phyloP scores from a whole-genome alignment of 2,329 filamentous ascomycete genomes.

The Aspergillus nomiae region DNA sequence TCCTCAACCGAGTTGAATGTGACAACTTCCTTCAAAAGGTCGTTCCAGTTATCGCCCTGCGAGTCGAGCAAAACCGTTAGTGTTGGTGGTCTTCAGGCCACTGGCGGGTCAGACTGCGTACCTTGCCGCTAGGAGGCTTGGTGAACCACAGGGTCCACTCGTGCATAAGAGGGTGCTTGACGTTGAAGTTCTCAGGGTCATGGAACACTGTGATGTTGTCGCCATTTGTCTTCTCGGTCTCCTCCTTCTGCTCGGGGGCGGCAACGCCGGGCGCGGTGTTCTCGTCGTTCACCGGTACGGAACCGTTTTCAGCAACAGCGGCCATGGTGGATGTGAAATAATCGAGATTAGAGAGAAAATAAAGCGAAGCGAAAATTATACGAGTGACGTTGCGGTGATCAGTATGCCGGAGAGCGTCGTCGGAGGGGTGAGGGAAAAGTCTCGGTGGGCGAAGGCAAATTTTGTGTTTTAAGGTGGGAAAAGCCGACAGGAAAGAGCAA shows the following conservation, averaged over 20 bases:
- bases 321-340: constrained; percentile 34
- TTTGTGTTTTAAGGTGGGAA: constrained; percentile 19
- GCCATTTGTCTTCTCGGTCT: constrained; percentile 35
- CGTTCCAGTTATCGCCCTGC: constrained; percentile 97
- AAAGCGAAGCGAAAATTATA: constrained; percentile 1
- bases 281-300: constrained; percentile 50
- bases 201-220: constrained; percentile 94
- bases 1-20: constrained; percentile 98
- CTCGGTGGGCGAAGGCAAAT: constrained; percentile 24
- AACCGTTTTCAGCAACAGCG: constrained; percentile 39
- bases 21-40: constrained; percentile 96
- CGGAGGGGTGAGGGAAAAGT: constrained; percentile 18
- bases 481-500: constrained; percentile 29
- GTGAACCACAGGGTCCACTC: constrained; percentile 99
- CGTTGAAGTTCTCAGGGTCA: constrained; percentile 98
- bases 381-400: constrained; percentile 9
- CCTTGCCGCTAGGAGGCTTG: constrained; percentile 95
- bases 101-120: constrained; percentile 43
- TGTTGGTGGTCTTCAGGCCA: not conserved
- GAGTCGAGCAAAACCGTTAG: constrained; percentile 11
- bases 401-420: constrained; percentile 11
- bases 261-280: constrained; percentile 55
- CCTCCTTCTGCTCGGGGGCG: constrained; percentile 47
- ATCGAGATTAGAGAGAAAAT: not conserved
- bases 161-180: constrained; percentile 97